phyloP scores from a whole-genome alignment of 1,139 yeast genomes.

The Spathaspora sp. region DNA sequence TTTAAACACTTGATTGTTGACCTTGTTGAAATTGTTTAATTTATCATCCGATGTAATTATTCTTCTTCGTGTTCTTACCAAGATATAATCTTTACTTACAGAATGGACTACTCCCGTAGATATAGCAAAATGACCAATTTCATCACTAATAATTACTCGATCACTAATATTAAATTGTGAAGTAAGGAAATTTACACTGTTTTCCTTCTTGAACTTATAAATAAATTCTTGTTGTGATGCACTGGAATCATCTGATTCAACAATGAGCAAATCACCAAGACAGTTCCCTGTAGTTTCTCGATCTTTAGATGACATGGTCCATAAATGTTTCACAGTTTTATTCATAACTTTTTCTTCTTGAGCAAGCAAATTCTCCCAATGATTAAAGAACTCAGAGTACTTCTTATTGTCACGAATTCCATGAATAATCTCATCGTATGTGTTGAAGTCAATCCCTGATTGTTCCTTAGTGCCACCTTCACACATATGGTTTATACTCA shows the following conservation, averaged over 20 bases:
- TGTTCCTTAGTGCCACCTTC: conserved; percentile 56
- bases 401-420: conserved; percentile 43
- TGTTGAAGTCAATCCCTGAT: conserved; percentile 47
- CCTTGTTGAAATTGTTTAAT: conserved; percentile 39
- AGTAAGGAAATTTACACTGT: conserved; percentile 10
- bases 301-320: conserved; percentile 60
- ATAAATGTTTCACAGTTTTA: conserved; percentile 59
- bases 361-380: conserved; percentile 75
- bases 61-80: conserved; percentile 51
- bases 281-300: conserved; percentile 47
- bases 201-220: conserved; percentile 42
- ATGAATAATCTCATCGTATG: conserved; percentile 47
- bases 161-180: conserved; percentile 54
- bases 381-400: conserved; percentile 56
- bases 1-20: conserved; percentile 48
- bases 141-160: conserved; percentile 74
- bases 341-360: conserved; percentile 67
- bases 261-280: conserved; percentile 57
- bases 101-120: conserved; percentile 58
- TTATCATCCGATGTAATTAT: conserved; percentile 47
- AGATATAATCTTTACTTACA: conserved; percentile 37
- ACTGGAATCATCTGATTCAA: conserved; percentile 25
- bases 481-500: conserved; percentile 60
- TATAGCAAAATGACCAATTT: conserved; percentile 72
- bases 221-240: conserved; percentile 26